Conservation (phyloP, 495 filamentous ascomycete genomes). For the Hyaloscypha finlandica region DNA sequence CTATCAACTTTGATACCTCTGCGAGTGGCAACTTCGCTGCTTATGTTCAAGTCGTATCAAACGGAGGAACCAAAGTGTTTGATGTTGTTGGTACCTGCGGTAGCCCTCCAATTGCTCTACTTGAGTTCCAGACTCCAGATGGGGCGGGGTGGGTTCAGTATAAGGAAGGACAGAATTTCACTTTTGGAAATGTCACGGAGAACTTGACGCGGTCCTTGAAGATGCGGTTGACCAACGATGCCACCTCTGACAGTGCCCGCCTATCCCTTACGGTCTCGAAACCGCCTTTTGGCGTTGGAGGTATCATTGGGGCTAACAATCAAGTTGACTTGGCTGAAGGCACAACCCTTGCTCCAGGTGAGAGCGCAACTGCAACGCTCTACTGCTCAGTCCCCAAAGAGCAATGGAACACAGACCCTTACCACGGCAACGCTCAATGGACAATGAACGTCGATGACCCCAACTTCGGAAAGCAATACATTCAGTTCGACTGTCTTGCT, state of each 20-base stretch:
- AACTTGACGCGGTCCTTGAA: constrained; percentile 39
- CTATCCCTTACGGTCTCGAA: constrained; percentile 53
- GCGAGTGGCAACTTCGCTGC: constrained; percentile 43
- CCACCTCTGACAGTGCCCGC: constrained; percentile 34
- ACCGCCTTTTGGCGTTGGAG: constrained; percentile 43
- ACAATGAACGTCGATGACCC: constrained; percentile 48
- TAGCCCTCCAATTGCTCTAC: constrained; percentile 41
- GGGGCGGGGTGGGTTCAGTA: constrained; percentile 48
- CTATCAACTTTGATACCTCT: constrained; percentile 43
- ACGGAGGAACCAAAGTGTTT: constrained; percentile 44
- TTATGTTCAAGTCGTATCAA: constrained; percentile 41
- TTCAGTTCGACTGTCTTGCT: constrained; percentile 41
- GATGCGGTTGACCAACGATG: constrained; percentile 47
- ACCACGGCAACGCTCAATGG: constrained; percentile 43
- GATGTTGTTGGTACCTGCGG: constrained; percentile 43
- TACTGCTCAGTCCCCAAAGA: constrained; percentile 48
- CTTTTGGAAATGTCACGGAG: constrained; percentile 48
- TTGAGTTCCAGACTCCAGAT: constrained; percentile 49
- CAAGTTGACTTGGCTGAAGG: constrained; percentile 52
- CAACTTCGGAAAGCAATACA: constrained; percentile 42
- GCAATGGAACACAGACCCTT: constrained; percentile 47
- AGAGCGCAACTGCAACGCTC: constrained; percentile 43
- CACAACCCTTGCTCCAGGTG: constrained; percentile 42
- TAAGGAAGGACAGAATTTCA: constrained; percentile 37
- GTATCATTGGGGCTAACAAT: constrained; percentile 43